Conservation (phyloP, 163 green algal species). For the Chloromonas sp. region DNA sequence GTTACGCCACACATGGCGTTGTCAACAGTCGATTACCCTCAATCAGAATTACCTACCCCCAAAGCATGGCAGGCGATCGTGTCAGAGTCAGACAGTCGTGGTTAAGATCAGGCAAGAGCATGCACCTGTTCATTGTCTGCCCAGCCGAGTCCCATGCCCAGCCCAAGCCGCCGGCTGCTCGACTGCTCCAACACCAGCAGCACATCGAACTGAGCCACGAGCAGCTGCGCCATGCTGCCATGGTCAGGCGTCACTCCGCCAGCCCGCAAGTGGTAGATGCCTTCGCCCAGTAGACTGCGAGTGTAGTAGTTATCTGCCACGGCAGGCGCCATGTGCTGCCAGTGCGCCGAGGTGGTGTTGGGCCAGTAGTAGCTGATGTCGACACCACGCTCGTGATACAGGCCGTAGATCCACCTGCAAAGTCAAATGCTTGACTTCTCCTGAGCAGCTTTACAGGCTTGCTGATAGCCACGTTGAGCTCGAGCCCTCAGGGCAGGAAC, state of each 20-base stretch:
- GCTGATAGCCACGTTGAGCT: too few species aligned
- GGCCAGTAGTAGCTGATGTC: neutral
- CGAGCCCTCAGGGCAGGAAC: too few species aligned
- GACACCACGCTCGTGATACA: slow-evolving; percentile 22
- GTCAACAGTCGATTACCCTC: too few species aligned
- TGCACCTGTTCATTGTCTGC: neutral
- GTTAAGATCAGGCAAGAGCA: neutral
- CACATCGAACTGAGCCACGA: slow-evolving; percentile 22
- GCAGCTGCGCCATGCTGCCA: slow-evolving; percentile 10
- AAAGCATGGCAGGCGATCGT: too few species aligned
- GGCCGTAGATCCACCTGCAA: slow-evolving; percentile 16
- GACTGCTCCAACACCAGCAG: slow-evolving; percentile 26
- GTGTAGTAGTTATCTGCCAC: slow-evolving; percentile 31
- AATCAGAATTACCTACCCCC: too few species aligned
- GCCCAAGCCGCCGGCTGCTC: neutral
- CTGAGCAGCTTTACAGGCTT: too few species aligned
- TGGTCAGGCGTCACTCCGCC: slow-evolving; percentile 1
- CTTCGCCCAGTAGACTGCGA: slow-evolving; percentile 19
- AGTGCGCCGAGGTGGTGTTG: neutral
- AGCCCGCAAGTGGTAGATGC: slow-evolving; percentile 14
- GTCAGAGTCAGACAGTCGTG: too few species aligned
- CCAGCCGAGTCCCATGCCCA: slow-evolving; percentile 3
- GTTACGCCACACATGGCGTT: too few species aligned
- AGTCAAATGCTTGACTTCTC: neutral
- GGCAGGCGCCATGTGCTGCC: slow-evolving; percentile 3